Percentiles rank a stretch among this genome's conserved stretches.
Conservation (phyloP, 225 moss, liverwort and hornwort genomes). For the Neckera pumila region DNA sequence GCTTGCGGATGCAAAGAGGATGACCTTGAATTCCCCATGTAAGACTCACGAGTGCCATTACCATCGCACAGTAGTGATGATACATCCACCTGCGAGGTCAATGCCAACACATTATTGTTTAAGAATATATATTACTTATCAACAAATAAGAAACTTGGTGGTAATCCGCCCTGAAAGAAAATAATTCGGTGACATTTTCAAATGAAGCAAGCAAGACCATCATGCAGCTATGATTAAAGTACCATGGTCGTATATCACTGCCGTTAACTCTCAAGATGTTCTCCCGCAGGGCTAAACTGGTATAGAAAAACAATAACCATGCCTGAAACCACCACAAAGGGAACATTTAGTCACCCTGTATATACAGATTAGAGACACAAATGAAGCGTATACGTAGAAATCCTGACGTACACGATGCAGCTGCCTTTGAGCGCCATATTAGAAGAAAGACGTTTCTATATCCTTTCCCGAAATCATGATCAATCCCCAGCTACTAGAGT, state of each 20-base stretch:
- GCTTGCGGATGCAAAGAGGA: conserved; percentile 71
- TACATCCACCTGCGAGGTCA: conserved; percentile 77
- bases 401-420: neutral
- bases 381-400: neutral
- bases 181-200: neutral
- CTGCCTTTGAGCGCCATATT: neutral
- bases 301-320: conserved; percentile 95
- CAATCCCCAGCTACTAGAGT: neutral
- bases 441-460: neutral
- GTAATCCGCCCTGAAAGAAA: neutral
- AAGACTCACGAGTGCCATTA: conserved; percentile 86
- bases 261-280: conserved; percentile 98
- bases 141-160: neutral
- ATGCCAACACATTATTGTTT: neutral
- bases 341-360: neutral
- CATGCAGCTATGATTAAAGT: neutral
- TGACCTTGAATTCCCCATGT: conserved; percentile 98
- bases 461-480: neutral
- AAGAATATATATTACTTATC: neutral
- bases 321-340: conserved; percentile 39
- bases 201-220: neutral
- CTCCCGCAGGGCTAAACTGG: conserved; percentile 91
- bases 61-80: conserved; percentile 97
- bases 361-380: neutral
- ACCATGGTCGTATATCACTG: conserved; percentile 98